Conservation (phyloP, 371 early-diverging fungal genomes). For the Haplosporangium sp. region DNA sequence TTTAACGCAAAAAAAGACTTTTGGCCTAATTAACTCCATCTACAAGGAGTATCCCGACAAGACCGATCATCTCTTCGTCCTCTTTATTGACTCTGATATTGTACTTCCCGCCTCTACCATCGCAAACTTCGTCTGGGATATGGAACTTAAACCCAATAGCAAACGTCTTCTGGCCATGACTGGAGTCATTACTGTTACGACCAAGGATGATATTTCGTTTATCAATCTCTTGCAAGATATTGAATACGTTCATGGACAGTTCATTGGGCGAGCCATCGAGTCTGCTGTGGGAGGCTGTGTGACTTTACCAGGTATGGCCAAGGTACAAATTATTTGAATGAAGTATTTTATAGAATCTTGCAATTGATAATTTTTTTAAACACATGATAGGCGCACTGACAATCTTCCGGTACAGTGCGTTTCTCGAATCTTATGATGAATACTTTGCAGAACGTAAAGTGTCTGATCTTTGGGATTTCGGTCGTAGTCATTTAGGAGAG, state of each 20-base stretch:
- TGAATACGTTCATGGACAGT: slow-evolving; percentile 57
- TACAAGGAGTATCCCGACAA: slow-evolving; percentile 38
- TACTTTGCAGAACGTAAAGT: slow-evolving; percentile 54
- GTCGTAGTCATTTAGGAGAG: slow-evolving; percentile 70
- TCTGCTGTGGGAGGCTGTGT: slow-evolving; percentile 54
- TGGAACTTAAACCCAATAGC: slow-evolving; percentile 33
- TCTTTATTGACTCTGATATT: slow-evolving; percentile 62
- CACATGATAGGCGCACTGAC: slow-evolving; percentile 52
- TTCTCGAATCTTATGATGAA: slow-evolving; percentile 33
- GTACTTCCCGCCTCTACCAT: slow-evolving; percentile 44
- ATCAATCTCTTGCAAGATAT: slow-evolving; percentile 51
- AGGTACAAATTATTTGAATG: too few relatives aligned
- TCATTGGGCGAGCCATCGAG: slow-evolving; percentile 49
- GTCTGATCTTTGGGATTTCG: slow-evolving; percentile 40
- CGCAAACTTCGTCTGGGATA: slow-evolving; percentile 44
- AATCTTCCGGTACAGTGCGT: slow-evolving; percentile 44
- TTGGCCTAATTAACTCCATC: slow-evolving; percentile 17
- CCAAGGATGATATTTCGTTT: slow-evolving; percentile 45
- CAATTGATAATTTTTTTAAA: too few relatives aligned
- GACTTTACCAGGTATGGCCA: slow-evolving; percentile 53
- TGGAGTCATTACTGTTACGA: slow-evolving; percentile 38
- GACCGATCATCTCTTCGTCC: slow-evolving; percentile 44
- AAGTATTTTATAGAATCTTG: too few relatives aligned
- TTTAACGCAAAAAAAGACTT: slow-evolving; percentile 51
- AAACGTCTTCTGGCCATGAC: slow-evolving; percentile 42